A percentile compares a stretch with the other conserved stretches of the same genome.
These are phyloP conservation scores for Trichocomaceae sp. DNA, from an alignment of 2,329 filamentous ascomycete genomes.

Conservation along the genomic window DNA sequence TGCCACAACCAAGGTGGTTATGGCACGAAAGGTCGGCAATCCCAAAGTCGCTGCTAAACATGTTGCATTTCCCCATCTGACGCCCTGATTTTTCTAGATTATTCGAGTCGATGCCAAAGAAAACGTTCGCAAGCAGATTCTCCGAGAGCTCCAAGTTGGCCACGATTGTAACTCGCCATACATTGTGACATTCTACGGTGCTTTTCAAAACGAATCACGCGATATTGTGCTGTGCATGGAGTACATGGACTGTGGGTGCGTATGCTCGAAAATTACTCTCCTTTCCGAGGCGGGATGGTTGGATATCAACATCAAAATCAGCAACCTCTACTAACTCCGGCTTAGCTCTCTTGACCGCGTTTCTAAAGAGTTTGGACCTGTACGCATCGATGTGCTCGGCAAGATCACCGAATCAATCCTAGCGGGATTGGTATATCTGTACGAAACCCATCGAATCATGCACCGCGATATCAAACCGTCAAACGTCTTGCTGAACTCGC, in stretches of 20 bases:
- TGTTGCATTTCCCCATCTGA: neutral
- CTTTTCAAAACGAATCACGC: constrained; percentile 91
- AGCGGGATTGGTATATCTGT: constrained; percentile 88
- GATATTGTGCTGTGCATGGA: constrained; percentile 99
- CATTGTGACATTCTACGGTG: constrained; percentile 96
- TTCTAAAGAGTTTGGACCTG: constrained; percentile 87
- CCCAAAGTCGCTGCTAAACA: neutral
- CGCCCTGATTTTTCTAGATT: constrained; percentile 51
- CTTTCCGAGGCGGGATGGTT: too few species aligned
- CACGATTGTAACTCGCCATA: constrained; percentile 95
- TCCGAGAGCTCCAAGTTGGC: constrained; percentile 96
- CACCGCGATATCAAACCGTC: constrained; percentile 98
- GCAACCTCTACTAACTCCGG: constrained; percentile 14
- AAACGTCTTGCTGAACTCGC: constrained; percentile 92
- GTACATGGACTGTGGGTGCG: constrained; percentile 98
- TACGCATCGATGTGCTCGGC: constrained; percentile 90
- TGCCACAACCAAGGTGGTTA: constrained; percentile 86
- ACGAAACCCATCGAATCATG: constrained; percentile 95
- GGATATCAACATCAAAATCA: neutral
- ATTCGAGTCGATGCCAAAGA: constrained; percentile 98
- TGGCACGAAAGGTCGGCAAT: constrained; percentile 82
- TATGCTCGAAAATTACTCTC: constrained; percentile 14
- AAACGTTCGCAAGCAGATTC: constrained; percentile 92
- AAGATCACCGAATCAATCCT: constrained; percentile 97
- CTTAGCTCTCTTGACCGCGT: constrained; percentile 82